Evolutionary conservation across 139 green algal genomes (phyloP).

Genomic region (Pleodorina starrii): DNA sequence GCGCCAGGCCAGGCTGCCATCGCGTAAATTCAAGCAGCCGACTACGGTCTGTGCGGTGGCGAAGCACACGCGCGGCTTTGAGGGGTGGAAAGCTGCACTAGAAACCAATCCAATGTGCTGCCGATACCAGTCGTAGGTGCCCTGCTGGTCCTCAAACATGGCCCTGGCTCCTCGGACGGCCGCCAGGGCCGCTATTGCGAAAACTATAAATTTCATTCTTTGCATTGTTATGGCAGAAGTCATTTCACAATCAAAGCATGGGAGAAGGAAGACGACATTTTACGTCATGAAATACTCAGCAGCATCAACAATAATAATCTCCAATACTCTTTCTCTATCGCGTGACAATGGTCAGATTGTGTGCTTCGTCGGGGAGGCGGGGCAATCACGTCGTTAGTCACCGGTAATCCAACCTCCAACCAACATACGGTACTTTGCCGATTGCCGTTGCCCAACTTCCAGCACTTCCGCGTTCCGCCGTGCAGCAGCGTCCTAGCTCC

Average conservation of each 20-base stretch:
- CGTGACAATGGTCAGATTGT: too few species aligned
- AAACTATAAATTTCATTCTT: neutral
- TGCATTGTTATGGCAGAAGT: neutral
- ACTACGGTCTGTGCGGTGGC: constrained; percentile 68
- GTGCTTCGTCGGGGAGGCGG: too few species aligned
- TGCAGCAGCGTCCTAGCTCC: too few species aligned
- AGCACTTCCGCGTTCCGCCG: too few species aligned
- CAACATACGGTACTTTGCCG: too few species aligned
- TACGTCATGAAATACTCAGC: neutral
- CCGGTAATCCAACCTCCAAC: too few species aligned
- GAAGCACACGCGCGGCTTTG: constrained; percentile 63
- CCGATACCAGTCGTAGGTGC: constrained; percentile 82
- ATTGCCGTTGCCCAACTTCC: too few species aligned
- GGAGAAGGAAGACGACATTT: neutral
- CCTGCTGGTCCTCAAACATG: constrained; percentile 81
- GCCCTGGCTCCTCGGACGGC: constrained; percentile 1
- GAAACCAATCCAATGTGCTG: constrained; percentile 73
- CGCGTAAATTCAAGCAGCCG: constrained; percentile 68
- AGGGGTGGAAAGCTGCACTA: constrained; percentile 55
- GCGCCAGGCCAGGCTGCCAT: constrained; percentile 80
- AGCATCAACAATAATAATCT: too few species aligned
- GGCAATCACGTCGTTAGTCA: too few species aligned
- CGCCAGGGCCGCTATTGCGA: neutral
- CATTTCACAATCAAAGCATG: neutral
- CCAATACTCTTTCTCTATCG: too few species aligned